Base-by-base conservation (phyloP, 495 filamentous ascomycete species). In the Podospora conica region DNA sequence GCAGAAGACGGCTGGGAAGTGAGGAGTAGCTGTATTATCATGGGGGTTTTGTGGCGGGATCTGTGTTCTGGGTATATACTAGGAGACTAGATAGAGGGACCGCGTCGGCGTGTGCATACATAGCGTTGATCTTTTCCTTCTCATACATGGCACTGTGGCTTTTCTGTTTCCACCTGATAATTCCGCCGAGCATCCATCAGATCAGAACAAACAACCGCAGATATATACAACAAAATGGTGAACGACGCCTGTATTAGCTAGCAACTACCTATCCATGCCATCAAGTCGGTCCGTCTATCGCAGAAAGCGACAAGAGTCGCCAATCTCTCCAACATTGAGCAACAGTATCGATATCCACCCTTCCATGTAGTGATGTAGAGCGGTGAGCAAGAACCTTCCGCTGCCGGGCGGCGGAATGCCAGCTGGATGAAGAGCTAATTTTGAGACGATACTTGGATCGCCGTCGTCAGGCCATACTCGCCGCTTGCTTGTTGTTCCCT, bases 1-100 rank as follows among this genome's bases (percentile, higher is more conserved):
- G 69, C 87, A 90, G 75, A 87, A 85, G 78, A 80, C 79, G 8
- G 84, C 85, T 74, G 69, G 66, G 7, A 82, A 81, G 74, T 57
- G 10, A 57, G 9, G 25, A 2, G 54, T 11, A 11, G 9, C 8
- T 23, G 55, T n/a, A n/a, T n/a, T n/a, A 48, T 48, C 40, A 48
- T 18, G 0, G 18, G 18, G 40, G 2, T 18, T n/a, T n/a, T 48
- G 15, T 48, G 40, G 40, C 15, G 7, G 18, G n/a, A 6, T n/a
- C 40, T 48, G 18, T 7, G 7, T 8, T 15, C 18, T 15, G 40
- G 40, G 40, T n/a, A 48, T 18, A 48, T 48, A 31, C 29, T n/a
- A n/a, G n/a, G n/a, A n/a, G n/a, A 31, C 29, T 31, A 48, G 40
- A 48, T 48, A 48, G 28, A 8, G 29, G 12, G 29, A 31, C 10